Base-by-base conservation (phyloP, 371 early-diverging fungal genomes). In the Actinomucor elegans region DNA sequence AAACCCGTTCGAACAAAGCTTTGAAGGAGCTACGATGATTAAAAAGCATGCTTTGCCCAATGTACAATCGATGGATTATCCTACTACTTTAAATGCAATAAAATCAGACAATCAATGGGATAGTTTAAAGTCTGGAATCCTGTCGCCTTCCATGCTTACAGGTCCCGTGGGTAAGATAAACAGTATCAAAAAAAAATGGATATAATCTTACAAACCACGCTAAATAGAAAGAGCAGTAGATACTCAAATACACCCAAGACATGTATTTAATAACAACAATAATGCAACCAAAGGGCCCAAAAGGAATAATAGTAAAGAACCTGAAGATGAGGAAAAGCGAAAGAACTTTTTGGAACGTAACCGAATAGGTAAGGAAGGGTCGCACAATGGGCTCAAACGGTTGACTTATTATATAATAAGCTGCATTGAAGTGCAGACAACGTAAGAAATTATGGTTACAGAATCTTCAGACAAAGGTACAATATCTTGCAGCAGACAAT, bases 271-370 rank as follows among this genome's bases (percentile, higher is more conserved):
- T 5, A 36, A 17, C 26, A 28, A 37, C 21, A 29, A 32, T 3
- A 32, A 35, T 27, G 24, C 10, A 23, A 17, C 11, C 35, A 20
- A n/a, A n/a, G n/a, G n/a, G n/a, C n/a, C 21, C 9, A 21, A 12
- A 28, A 23, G 12, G 47, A 14, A 31, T 31, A 31, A 5, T 31
- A 31, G 17, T 44, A n/a, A 32, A 21, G 33, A 35, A 28, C 46
- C 40, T 20, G 75, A 80, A 24, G 80, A 75, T 15, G 85, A 87
- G 46, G 89, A 86, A 41, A 90, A 88, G 53, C 75, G 91, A 47
- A 75, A 75, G 57, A 89, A 81, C 68, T 90, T 93, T 68, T 75
- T 91, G 68, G 93, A 91, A 65, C 75, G 91, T 53, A 91, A 91
- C 67, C 80, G 91, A 53, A 82, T 84, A 71, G 90, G 90, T 87